Evolutionary conservation across 2,329 filamentous ascomycete genomes (phyloP).

Genomic region (Fusarium sp.): DNA sequence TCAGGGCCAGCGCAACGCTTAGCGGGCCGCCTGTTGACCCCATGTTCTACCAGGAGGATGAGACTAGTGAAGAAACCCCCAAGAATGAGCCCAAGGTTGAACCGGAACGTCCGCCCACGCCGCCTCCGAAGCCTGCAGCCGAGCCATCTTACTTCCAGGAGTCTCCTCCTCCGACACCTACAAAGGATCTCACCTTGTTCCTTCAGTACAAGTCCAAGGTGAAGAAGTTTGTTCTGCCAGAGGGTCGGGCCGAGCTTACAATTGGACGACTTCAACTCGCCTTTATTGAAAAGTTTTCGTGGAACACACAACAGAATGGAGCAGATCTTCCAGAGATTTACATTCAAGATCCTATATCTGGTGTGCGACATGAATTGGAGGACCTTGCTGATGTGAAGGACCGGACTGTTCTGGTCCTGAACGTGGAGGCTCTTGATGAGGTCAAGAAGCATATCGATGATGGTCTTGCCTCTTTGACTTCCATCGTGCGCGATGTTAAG

Average conservation of each 20-base stretch:
- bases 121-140: constrained; percentile 56
- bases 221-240: constrained; percentile 91
- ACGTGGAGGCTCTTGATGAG: constrained; percentile 92
- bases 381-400: constrained; percentile 95
- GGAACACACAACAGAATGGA: constrained; percentile 96
- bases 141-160: constrained; percentile 67
- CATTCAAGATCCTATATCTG: constrained; percentile 94
- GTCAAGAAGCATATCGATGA: constrained; percentile 98
- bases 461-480: constrained; percentile 81
- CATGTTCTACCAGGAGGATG: constrained; percentile 44
- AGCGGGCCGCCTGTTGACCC: constrained; percentile 67
- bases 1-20: constrained; percentile 67
- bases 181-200: constrained; percentile 93
- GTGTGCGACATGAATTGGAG: constrained; percentile 96
- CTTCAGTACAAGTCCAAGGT: constrained; percentile 97
- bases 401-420: constrained; percentile 92
- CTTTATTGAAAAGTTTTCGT: constrained; percentile 99
- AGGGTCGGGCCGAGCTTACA: constrained; percentile 85
- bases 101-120: constrained; percentile 44
- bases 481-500: constrained; percentile 87
- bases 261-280: constrained; percentile 91
- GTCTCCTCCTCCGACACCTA: constrained; percentile 71
- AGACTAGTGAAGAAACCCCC: constrained; percentile 25
- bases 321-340: constrained; percentile 96
- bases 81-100: constrained; percentile 37